Conservation (phyloP, 805 yeast species). For the Wickerhamomyces silvicola region DNA sequence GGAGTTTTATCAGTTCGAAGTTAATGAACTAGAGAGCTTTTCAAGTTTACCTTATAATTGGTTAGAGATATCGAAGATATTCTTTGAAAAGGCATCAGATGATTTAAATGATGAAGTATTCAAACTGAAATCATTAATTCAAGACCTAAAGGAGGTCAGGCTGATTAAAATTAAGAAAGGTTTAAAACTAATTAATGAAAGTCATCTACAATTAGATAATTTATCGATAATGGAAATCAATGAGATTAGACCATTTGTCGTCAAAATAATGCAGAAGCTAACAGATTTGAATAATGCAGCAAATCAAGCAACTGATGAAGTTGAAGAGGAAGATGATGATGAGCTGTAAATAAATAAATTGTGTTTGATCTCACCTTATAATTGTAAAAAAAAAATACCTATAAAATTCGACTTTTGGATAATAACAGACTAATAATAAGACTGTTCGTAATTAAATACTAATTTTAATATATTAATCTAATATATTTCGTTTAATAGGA, state of each 20-base stretch:
- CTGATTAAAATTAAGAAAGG: slow-evolving; percentile 79
- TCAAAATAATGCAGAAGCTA: slow-evolving; percentile 74
- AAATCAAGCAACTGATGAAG: slow-evolving; percentile 10
- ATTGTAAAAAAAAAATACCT: too few relatives aligned
- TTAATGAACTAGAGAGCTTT: slow-evolving; percentile 49
- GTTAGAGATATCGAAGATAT: slow-evolving; percentile 71
- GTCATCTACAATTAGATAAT: slow-evolving; percentile 77
- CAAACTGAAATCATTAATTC: slow-evolving; percentile 61
- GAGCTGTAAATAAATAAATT: background rate
- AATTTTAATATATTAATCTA: too few relatives aligned
- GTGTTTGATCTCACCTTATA: too few relatives aligned
- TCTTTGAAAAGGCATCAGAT: slow-evolving; percentile 64
- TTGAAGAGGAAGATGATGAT: slow-evolving; percentile 8
- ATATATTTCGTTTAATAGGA: too few relatives aligned
- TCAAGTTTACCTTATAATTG: slow-evolving; percentile 79
- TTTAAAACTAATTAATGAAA: slow-evolving; percentile 67
- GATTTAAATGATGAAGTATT: slow-evolving; percentile 73
- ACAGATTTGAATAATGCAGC: slow-evolving; percentile 43
- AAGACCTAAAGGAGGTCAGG: slow-evolving; percentile 81
- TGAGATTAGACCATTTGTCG: slow-evolving; percentile 77
- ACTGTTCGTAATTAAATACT: too few relatives aligned
- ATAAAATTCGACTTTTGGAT: too few relatives aligned
- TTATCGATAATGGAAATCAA: slow-evolving; percentile 80
- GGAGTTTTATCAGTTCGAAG: slow-evolving; percentile 60
- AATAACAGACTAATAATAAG: too few relatives aligned